Conservation (phyloP, 371 early-diverging fungal genomes). For the Actinomortierella ambigua region DNA sequence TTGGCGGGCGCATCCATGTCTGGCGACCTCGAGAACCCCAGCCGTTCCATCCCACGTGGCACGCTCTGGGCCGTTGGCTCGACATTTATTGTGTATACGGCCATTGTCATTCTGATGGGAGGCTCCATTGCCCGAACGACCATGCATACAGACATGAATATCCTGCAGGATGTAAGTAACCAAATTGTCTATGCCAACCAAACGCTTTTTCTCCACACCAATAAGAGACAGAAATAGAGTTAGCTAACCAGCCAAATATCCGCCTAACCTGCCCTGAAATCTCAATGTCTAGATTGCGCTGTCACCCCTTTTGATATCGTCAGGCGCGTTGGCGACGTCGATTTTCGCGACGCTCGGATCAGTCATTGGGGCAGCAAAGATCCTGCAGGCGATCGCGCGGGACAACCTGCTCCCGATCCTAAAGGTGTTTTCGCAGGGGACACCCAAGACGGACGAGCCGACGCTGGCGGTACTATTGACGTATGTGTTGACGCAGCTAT, state of each 20-base stretch:
- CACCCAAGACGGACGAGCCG: constrained; percentile 46
- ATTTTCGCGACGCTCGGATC: constrained; percentile 61
- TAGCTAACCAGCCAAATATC: not conserved
- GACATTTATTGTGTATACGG: constrained; percentile 57
- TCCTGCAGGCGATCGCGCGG: constrained; percentile 65
- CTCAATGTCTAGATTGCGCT: constrained; percentile 31
- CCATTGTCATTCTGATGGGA: constrained; percentile 55
- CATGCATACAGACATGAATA: constrained; percentile 58
- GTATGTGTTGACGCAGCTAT: constrained; percentile 55
- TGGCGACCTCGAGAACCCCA: constrained; percentile 63
- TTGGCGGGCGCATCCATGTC: constrained; percentile 72
- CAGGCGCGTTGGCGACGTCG: constrained; percentile 62
- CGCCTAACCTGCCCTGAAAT: not conserved
- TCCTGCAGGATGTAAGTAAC: constrained; percentile 58
- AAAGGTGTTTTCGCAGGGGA: constrained; percentile 42
- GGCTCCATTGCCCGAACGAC: constrained; percentile 55
- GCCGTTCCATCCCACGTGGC: constrained; percentile 67
- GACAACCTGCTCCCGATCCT: constrained; percentile 51
- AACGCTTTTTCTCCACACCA: not conserved
- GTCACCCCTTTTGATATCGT: constrained; percentile 49
- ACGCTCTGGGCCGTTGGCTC: constrained; percentile 60
- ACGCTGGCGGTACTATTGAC: constrained; percentile 52
- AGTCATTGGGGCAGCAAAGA: constrained; percentile 61
- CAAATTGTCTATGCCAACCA: not conserved
- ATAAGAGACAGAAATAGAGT: not conserved